Conservation (phyloP, 2,329 filamentous ascomycete genomes). For the Mycogone perniciosa region DNA sequence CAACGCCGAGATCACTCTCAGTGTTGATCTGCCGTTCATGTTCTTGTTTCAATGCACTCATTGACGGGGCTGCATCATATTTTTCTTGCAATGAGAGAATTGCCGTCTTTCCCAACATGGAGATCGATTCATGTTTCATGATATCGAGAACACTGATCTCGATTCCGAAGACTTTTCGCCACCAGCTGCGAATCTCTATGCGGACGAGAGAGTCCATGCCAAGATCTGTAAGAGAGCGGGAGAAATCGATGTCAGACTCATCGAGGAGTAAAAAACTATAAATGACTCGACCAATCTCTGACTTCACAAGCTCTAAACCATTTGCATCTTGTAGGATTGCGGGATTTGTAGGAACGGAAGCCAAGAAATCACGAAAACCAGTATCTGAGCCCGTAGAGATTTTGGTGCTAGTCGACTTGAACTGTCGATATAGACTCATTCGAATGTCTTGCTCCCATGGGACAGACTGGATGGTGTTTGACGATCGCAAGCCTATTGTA, state of each 20-base stretch:
- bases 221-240: constrained; percentile 3
- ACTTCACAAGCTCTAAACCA: not conserved
- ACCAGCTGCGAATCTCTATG: constrained; percentile 21
- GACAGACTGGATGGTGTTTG: too few relatives aligned
- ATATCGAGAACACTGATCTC: constrained; percentile 19
- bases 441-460: too few relatives aligned
- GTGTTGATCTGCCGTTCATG: too few relatives aligned
- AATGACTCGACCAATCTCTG: constrained; percentile 9
- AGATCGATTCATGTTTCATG: too few relatives aligned
- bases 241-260: not conserved
- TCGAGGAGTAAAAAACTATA: constrained; percentile 3
- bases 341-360: too few relatives aligned
- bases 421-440: too few relatives aligned
- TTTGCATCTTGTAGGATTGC: not conserved
- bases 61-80: too few relatives aligned
- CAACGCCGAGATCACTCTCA: too few relatives aligned
- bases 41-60: too few relatives aligned
- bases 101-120: too few relatives aligned
- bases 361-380: not conserved
- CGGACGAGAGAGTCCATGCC: constrained; percentile 20
- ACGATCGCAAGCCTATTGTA: too few relatives aligned
- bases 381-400: not conserved
- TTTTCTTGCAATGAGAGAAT: too few relatives aligned
- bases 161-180: constrained; percentile 14
- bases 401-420: not conserved